These are phyloP conservation scores for Cystobasidium sp. DNA, from an alignment of 1,284 basidiomycete species.

Conservation along the genomic window DNA sequence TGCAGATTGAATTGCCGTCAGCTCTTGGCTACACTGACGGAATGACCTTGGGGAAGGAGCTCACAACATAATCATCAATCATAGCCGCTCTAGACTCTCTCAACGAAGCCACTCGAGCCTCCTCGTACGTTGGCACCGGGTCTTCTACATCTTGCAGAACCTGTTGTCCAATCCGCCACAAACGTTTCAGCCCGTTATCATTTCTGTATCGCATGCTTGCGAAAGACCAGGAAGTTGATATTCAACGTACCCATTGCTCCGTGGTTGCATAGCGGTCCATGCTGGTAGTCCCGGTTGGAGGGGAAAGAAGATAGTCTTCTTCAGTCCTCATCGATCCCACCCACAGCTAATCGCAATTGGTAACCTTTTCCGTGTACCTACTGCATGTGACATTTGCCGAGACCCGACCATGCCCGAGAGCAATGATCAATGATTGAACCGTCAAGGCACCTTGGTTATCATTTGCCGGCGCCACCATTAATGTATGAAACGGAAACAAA, in stretches of 20 bases:
- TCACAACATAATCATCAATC: conserved; percentile 20
- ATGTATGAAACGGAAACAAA: too few species aligned
- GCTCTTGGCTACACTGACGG: not conserved
- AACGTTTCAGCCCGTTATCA: conserved; percentile 14
- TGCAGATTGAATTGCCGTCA: not conserved
- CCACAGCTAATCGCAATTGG: too few species aligned
- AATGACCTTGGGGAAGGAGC: not conserved
- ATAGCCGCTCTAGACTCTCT: conserved; percentile 17
- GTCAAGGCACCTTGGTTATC: too few species aligned
- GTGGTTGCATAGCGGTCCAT: conserved; percentile 11
- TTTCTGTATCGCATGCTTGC: not conserved
- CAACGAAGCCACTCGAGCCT: conserved; percentile 13
- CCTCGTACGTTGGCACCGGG: conserved; percentile 22
- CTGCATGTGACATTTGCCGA: too few species aligned
- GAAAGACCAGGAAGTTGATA: not conserved
- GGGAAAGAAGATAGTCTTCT: not conserved
- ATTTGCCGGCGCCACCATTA: too few species aligned
- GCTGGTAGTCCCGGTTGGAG: not conserved
- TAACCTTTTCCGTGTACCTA: too few species aligned
- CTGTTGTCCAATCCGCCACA: not conserved
- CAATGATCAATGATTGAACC: too few species aligned
- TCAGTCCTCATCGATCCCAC: not conserved
- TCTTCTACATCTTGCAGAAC: conserved; percentile 17
- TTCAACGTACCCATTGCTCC: conserved; percentile 6
- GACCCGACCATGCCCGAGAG: too few species aligned